Conservation (phyloP, 2,329 filamentous ascomycete genomes). For the Uncinocarpus reesii region DNA sequence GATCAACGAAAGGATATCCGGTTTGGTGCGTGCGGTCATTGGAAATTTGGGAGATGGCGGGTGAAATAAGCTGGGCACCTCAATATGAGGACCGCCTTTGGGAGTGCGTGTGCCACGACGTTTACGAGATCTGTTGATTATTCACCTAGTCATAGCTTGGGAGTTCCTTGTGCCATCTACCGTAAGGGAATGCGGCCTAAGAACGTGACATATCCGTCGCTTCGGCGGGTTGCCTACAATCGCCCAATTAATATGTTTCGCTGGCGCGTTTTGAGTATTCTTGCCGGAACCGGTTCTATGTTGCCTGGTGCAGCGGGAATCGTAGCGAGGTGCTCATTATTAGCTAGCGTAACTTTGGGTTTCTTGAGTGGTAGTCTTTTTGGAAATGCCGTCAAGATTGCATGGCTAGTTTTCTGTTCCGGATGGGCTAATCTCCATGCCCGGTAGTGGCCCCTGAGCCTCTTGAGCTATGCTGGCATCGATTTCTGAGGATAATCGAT, state of each 20-base stretch:
- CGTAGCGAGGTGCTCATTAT: conserved; percentile 47
- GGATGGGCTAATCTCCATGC: conserved; percentile 22
- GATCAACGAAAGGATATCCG: conserved; percentile 51
- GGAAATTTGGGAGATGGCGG: conserved; percentile 39
- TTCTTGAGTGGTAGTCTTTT: conserved; percentile 27
- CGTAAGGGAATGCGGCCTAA: conserved; percentile 20
- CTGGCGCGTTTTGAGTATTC: conserved; percentile 33
- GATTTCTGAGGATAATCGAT: neutral
- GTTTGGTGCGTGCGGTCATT: conserved; percentile 34
- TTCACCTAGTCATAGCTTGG: conserved; percentile 12
- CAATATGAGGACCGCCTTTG: conserved; percentile 41
- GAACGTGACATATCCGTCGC: conserved; percentile 28
- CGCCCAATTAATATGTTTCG: conserved; percentile 22
- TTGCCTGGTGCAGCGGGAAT: conserved; percentile 22
- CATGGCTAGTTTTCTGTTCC: conserved; percentile 34
- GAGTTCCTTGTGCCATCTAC: conserved; percentile 18
- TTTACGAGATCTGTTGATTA: neutral
- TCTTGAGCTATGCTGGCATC: neutral
- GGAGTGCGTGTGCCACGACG: conserved; percentile 26
- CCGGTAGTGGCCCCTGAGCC: conserved; percentile 11
- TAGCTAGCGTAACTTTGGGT: conserved; percentile 33
- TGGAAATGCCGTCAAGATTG: conserved; percentile 21
- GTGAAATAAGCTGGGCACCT: conserved; percentile 44
- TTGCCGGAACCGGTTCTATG: conserved; percentile 48
- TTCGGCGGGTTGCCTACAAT: conserved; percentile 34